A percentile compares a stretch with the other conserved stretches of the same genome.
These are phyloP conservation scores for Backusella macrospora DNA, from an alignment of 192 early-diverging fungal genomes.

Conservation along the genomic window DNA sequence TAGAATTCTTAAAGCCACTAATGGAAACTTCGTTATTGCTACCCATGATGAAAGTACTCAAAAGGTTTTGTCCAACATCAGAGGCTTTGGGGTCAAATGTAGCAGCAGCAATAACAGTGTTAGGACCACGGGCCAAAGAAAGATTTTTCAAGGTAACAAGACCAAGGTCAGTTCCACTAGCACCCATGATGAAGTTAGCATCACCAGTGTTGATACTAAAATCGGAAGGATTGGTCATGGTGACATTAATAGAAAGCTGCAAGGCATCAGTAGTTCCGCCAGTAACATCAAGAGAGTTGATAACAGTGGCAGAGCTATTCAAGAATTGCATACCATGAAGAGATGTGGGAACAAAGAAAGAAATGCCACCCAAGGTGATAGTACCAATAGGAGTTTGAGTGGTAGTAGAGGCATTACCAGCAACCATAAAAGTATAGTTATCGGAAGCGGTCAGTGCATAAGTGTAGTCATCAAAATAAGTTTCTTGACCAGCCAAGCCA, in stretches of 20 bases:
- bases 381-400: conserved; percentile 59
- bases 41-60: conserved; percentile 55
- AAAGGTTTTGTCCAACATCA: conserved; percentile 46
- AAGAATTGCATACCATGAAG: conserved; percentile 61
- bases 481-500: conserved; percentile 45
- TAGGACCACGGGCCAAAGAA: conserved; percentile 49
- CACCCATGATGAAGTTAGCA: conserved; percentile 51
- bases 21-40: conserved; percentile 45
- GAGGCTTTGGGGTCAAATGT: conserved; percentile 52
- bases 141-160: conserved; percentile 48
- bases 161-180: conserved; percentile 49
- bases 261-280: conserved; percentile 50
- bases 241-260: conserved; percentile 43
- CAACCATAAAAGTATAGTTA: conserved; percentile 45
- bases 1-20: conserved; percentile 47
- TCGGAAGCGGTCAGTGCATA: conserved; percentile 49
- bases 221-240: conserved; percentile 48
- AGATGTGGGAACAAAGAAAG: conserved; percentile 52
- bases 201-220: conserved; percentile 54
- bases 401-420: conserved; percentile 51
- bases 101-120: conserved; percentile 43
- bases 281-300: conserved; percentile 57
- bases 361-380: conserved; percentile 53
- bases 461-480: conserved; percentile 57
- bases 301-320: conserved; percentile 49